Evolutionary conservation across 805 yeast species (phyloP).

Genomic region (Lipomyces kockii): DNA sequence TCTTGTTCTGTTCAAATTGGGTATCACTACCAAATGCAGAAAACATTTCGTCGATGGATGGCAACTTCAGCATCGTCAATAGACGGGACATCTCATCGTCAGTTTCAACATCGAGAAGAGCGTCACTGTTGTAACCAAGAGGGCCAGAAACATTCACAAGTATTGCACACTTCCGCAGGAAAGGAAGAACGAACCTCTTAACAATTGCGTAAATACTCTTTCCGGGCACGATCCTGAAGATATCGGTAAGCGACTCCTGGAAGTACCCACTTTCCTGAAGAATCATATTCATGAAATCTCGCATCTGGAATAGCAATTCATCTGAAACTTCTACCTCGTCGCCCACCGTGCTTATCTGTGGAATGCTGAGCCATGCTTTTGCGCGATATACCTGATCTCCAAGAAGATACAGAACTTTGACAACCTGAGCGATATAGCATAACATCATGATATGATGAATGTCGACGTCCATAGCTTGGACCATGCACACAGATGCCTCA

Average conservation of each 20-base stretch:
- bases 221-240: conserved; percentile 10
- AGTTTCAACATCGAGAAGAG: conserved; percentile 31
- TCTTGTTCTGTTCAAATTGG: conserved; percentile 11
- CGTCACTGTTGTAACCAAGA: conserved; percentile 46
- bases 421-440: conserved; percentile 58
- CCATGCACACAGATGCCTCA: conserved; percentile 50
- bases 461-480: conserved; percentile 51
- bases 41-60: conserved; percentile 33
- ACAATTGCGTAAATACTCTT: conserved; percentile 22
- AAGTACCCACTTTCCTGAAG: conserved; percentile 6
- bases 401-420: conserved; percentile 50
- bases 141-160: conserved; percentile 61
- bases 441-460: conserved; percentile 55
- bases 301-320: conserved; percentile 8
- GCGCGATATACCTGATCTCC: conserved; percentile 22
- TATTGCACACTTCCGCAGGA: conserved; percentile 64
- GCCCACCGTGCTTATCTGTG: conserved; percentile 7
- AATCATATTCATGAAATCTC: conserved; percentile 9
- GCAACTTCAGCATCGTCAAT: conserved; percentile 54
- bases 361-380: conserved; percentile 13
- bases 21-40: conserved; percentile 4
- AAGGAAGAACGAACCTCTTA: conserved; percentile 57
- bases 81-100: conserved; percentile 60
- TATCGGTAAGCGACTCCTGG: neutral
- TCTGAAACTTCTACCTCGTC: conserved; percentile 1